Base-by-base conservation (phyloP, 1,284 basidiomycete genomes). In the Rhodotorula sp. region DNA sequence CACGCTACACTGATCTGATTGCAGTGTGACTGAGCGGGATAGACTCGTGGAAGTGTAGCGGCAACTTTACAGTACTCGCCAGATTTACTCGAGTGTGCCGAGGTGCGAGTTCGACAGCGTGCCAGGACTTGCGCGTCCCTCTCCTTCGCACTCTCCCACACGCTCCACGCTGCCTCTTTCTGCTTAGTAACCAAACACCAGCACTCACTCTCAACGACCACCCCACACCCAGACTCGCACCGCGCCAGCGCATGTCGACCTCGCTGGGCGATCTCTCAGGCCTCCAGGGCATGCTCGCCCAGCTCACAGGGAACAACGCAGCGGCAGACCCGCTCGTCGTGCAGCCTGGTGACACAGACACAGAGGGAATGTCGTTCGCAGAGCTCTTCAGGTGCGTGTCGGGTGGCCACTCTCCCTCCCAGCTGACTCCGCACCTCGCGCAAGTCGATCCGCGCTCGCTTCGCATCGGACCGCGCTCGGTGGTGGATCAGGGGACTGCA, bases 301-400 rank as follows among this genome's bases (percentile, higher is more conserved):
- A 47, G 30, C 30, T 51, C 51, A 1, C 29, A 1, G 20, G 36
- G 19, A 32, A 27, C 34, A 36, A 7, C 27, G 54, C 30, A 44
- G 39, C 32, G n/a, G 20, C 48, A 44, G 39, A 48, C 36, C 34
- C 48, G 8, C 39, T 46, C 22, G 56, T 54, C 13, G 64, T 53
- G 29, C 51, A 62, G 24, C 30, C 64, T 20, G 52, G 20, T 36
- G 59, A 60, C 61, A n/a, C 53, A 27, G 48, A 67, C 30, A 66
- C 68, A 0, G 27, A 36, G 0, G 68, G 64, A 32, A 60, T 70
- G 62, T 34, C 39, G 15, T 67, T 67, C 36, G 51, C 62, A 1
- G 64, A 71, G 30, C 59, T 71, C 13, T 71, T 71, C 65, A 71
- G 69, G 69, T 71, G 4, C 47, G 66, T 46, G 30, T 19, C 9